Evolutionary conservation across 495 filamentous ascomycete species (phyloP).

Genomic region (Hypoxylon cercidicola): DNA sequence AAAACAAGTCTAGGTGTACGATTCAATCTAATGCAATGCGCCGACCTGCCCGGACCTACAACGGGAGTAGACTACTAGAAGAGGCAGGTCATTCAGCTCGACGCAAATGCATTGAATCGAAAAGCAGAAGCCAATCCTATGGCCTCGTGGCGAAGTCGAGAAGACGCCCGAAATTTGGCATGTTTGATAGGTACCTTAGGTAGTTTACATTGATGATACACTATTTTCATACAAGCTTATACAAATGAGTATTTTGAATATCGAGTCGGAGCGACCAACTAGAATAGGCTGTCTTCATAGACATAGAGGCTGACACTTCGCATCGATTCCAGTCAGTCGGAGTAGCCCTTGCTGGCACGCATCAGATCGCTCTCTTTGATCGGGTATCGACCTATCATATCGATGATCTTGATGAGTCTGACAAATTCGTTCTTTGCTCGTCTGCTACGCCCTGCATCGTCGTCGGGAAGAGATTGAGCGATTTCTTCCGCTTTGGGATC

Average conservation of each 20-base stretch:
- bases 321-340: background rate
- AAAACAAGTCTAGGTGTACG: background rate
- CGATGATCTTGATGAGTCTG: constrained; percentile 12
- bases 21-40: background rate
- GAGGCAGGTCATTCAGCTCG: constrained; percentile 16
- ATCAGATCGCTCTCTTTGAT: background rate
- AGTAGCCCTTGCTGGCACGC: background rate
- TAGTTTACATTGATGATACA: constrained; percentile 16
- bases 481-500: constrained; percentile 48
- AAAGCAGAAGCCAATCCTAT: constrained; percentile 9
- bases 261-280: background rate
- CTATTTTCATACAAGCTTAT: constrained; percentile 12
- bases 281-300: background rate
- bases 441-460: background rate
- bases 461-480: background rate
- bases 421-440: constrained; percentile 29
- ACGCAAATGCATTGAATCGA: constrained; percentile 1
- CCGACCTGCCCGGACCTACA: constrained; percentile 4
- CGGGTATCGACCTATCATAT: background rate
- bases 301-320: background rate
- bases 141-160: constrained; percentile 16
- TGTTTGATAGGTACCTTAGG: too few relatives aligned
- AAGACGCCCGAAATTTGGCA: background rate
- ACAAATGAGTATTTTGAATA: constrained; percentile 1
- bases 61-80: constrained; percentile 9